These are phyloP conservation scores for Jimgerdemannia flammicorona DNA, from an alignment of 192 early-diverging fungal genomes.

Conservation along the genomic window DNA sequence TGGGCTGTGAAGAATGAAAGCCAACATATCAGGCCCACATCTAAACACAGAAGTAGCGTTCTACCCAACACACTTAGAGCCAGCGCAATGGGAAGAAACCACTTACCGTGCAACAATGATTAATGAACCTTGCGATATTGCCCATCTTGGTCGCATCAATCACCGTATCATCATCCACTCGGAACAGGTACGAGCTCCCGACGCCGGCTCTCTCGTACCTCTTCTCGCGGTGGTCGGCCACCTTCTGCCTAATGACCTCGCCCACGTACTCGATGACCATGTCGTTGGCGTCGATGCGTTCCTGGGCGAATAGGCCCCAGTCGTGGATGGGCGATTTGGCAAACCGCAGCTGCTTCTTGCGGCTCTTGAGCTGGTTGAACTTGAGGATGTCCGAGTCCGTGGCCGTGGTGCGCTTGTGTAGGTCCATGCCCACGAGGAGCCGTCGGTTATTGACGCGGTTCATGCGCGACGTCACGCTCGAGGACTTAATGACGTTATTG, in stretches of 20 bases:
- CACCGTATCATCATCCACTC: slow-evolving; percentile 92
- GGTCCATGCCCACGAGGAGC: slow-evolving; percentile 53
- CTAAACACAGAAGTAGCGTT: not conserved
- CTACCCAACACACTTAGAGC: not conserved
- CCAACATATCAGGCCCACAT: slow-evolving; percentile 3
- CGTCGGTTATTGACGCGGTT: slow-evolving; percentile 65
- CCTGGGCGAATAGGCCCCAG: slow-evolving; percentile 96
- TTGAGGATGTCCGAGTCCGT: slow-evolving; percentile 71
- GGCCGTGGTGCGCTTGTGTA: slow-evolving; percentile 42
- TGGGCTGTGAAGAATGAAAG: slow-evolving; percentile 63
- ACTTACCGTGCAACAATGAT: slow-evolving; percentile 94
- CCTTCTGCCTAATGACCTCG: slow-evolving; percentile 90
- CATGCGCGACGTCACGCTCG: slow-evolving; percentile 54
- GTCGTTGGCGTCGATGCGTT: slow-evolving; percentile 89
- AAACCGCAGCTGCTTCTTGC: slow-evolving; percentile 89
- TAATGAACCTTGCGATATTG: slow-evolving; percentile 96
- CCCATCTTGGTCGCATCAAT: slow-evolving; percentile 98
- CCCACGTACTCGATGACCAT: slow-evolving; percentile 99
- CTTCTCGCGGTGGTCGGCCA: slow-evolving; percentile 94
- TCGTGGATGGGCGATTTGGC: slow-evolving; percentile 95
- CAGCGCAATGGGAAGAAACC: not conserved
- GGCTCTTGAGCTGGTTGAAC: slow-evolving; percentile 90
- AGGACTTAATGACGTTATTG: slow-evolving; percentile 16
- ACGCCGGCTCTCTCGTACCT: slow-evolving; percentile 93
- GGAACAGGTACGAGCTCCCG: slow-evolving; percentile 92